phyloP scores from a whole-genome alignment of 2,329 filamentous ascomycete species.

The Trichoderma harzianum region DNA sequence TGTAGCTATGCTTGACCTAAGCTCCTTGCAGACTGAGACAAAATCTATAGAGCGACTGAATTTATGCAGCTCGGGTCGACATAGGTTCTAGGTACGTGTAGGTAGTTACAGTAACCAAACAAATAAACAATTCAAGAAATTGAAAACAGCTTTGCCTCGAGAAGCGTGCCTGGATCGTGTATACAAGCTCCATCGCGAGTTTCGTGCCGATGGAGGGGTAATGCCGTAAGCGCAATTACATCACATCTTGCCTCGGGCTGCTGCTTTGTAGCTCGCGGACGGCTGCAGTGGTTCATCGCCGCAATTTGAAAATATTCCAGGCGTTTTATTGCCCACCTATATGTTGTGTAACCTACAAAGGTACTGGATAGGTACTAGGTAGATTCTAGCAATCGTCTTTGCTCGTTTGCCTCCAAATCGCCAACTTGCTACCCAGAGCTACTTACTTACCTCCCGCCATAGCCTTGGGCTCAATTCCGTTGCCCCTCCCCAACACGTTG shows the following conservation, averaged over 20 bases:
- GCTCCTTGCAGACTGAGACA: background rate
- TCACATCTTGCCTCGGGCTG: background rate
- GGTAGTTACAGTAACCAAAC: background rate
- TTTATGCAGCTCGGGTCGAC: background rate
- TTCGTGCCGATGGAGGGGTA: constrained; percentile 3
- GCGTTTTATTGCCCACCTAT: too few species aligned
- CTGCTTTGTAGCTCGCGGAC: background rate
- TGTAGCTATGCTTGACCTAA: constrained; percentile 2
- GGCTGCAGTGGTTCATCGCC: background rate
- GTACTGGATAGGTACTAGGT: background rate
- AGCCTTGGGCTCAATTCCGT: background rate
- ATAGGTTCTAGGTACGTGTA: background rate
- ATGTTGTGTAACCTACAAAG: background rate
- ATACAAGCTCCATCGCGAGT: background rate
- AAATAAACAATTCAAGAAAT: background rate
- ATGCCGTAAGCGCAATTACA: background rate
- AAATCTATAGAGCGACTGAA: background rate
- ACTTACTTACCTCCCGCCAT: too few species aligned
- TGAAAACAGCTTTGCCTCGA: background rate
- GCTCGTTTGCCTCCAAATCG: background rate
- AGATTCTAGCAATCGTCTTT: background rate
- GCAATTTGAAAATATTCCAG: background rate
- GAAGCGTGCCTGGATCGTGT: background rate
- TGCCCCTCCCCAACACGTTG: constrained; percentile 4
- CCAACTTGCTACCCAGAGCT: background rate